phyloP scores from a whole-genome alignment of 2,329 filamentous ascomycete genomes.

The Grosmannia clavigera region DNA sequence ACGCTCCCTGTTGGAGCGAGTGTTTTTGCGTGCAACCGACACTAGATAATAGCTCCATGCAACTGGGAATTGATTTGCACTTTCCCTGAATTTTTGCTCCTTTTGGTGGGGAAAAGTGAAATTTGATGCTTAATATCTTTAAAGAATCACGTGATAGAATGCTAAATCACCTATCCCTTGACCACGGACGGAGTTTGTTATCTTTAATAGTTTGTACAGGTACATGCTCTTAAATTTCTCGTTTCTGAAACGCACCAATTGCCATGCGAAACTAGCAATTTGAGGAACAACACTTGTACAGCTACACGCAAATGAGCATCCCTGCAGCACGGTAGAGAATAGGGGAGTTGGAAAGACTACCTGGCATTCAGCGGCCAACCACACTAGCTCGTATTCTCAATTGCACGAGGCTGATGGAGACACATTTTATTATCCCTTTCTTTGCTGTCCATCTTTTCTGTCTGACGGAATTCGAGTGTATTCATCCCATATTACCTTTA shows the following conservation, averaged over 20 bases:
- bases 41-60: neutral
- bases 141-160: neutral
- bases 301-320: neutral
- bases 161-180: neutral
- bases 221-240: neutral
- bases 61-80: neutral
- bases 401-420: constrained; percentile 17
- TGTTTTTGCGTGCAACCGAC: neutral
- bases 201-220: neutral
- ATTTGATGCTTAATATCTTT: neutral
- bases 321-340: neutral
- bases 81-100: neutral
- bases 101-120: neutral
- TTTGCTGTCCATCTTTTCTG: constrained; percentile 8
- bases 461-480: neutral
- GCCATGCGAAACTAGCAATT: neutral
- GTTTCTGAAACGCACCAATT: neutral
- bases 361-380: constrained; percentile 1
- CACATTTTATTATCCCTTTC: constrained; percentile 12
- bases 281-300: neutral
- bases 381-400: constrained; percentile 7
- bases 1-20: neutral
- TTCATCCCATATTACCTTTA: neutral
- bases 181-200: neutral
- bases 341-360: neutral